These are phyloP conservation scores for Hymenotorrendiella dingleyae DNA, from an alignment of 2,329 filamentous ascomycete genomes.

Conservation along the genomic window DNA sequence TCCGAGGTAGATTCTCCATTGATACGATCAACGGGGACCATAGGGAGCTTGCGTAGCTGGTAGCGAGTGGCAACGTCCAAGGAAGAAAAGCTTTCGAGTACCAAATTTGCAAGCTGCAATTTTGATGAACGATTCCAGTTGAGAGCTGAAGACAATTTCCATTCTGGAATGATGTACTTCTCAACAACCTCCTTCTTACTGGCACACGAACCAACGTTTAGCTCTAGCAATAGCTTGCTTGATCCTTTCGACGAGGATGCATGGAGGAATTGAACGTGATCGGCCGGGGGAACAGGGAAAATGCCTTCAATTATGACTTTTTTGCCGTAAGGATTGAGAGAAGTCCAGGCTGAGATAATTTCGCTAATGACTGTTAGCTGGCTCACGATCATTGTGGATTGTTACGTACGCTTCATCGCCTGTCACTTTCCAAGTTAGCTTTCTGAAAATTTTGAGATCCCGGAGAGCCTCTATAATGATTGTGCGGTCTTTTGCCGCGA, in stretches of 20 bases:
- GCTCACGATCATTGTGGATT: too few relatives aligned
- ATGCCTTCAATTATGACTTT: too few relatives aligned
- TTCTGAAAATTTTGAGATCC: too few relatives aligned
- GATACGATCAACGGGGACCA: constrained; percentile 17
- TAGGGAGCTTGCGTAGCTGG: constrained; percentile 14
- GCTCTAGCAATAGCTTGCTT: constrained; percentile 6
- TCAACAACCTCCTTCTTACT: constrained; percentile 9
- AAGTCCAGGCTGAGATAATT: too few relatives aligned
- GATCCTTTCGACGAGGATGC: not conserved
- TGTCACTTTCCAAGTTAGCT: too few relatives aligned
- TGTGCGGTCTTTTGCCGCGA: too few relatives aligned
- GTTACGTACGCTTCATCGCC: too few relatives aligned
- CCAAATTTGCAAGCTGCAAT: constrained; percentile 11
- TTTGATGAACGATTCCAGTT: constrained; percentile 12
- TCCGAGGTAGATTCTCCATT: constrained; percentile 10
- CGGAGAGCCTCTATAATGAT: too few relatives aligned
- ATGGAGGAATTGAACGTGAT: too few relatives aligned
- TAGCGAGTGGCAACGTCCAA: constrained; percentile 5
- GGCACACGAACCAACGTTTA: constrained; percentile 11
- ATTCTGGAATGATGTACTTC: constrained; percentile 19
- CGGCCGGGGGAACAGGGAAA: too few relatives aligned
- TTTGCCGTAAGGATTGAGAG: too few relatives aligned
- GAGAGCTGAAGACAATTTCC: constrained; percentile 5
- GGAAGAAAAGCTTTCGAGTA: constrained; percentile 14
- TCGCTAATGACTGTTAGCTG: too few relatives aligned